Evolutionary conservation across 345 rosid species (phyloP).

Genomic region (Citrus sp.): DNA sequence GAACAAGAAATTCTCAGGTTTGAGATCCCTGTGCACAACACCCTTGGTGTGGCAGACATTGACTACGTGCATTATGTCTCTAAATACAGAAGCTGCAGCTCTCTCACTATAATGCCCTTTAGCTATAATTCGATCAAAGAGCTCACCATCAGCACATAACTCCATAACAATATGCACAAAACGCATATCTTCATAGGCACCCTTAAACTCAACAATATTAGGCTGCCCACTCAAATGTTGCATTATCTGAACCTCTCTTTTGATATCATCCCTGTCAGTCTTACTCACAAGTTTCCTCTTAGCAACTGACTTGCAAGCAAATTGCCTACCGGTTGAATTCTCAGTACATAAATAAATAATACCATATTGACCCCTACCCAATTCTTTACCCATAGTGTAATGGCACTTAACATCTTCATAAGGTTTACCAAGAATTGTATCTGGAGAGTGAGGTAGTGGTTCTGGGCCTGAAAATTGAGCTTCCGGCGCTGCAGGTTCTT

Average conservation of each 20-base stretch:
- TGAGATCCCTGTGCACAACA: conserved; percentile 66
- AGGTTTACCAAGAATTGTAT: background rate
- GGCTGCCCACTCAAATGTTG: conserved; percentile 36
- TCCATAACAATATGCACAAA: conserved; percentile 41
- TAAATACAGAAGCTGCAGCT: conserved; percentile 31
- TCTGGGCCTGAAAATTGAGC: conserved; percentile 33
- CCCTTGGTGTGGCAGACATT: conserved; percentile 83
- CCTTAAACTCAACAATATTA: conserved; percentile 31
- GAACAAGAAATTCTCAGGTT: conserved; percentile 43
- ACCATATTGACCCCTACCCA: conserved; percentile 37
- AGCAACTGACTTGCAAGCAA: conserved; percentile 36
- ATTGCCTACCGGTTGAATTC: conserved; percentile 25
- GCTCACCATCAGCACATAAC: conserved; percentile 41
- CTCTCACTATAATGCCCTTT: conserved; percentile 34
- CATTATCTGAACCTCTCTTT: conserved; percentile 37
- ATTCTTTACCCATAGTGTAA: conserved; percentile 21
- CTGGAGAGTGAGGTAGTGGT: conserved; percentile 19
- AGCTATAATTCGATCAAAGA: conserved; percentile 33
- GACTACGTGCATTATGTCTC: conserved; percentile 30
- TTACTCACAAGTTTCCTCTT: conserved; percentile 15
- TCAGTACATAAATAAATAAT: conserved; percentile 30
- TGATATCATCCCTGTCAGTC: conserved; percentile 28
- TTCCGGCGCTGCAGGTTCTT: background rate
- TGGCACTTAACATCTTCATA: conserved; percentile 57
- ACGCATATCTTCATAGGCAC: conserved; percentile 33